Conservation (phyloP, 2,329 filamentous ascomycete genomes). For the Xylariaceae sp. region DNA sequence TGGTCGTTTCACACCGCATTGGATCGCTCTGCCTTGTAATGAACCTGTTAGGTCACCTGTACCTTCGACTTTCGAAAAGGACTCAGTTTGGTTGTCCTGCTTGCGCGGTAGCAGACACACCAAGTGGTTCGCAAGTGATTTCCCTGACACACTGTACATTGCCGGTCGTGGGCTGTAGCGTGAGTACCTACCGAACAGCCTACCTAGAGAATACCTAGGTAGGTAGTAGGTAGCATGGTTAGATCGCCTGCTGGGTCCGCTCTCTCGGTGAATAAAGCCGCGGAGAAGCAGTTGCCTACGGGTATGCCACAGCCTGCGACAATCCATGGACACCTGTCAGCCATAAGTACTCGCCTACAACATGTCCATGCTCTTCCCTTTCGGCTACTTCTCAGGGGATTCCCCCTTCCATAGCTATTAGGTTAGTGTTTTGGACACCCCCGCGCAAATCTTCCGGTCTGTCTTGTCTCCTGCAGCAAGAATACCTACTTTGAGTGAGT, state of each 20-base stretch:
- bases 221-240: too few species aligned
- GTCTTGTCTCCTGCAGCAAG: too few species aligned
- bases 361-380: neutral
- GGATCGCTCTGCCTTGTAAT: neutral
- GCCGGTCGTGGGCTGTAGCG: neutral
- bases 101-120: neutral
- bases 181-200: neutral
- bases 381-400: slow-evolving; percentile 10
- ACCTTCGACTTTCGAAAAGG: neutral
- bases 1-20: neutral
- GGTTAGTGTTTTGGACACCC: too few species aligned
- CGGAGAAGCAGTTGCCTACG: neutral
- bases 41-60: slow-evolving; percentile 1
- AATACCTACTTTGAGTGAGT: too few species aligned
- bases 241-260: neutral
- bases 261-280: slow-evolving; percentile 6
- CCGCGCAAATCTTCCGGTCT: too few species aligned
- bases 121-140: neutral
- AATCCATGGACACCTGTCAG: slow-evolving; percentile 8
- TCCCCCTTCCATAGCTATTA: neutral
- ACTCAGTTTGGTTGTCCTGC: neutral
- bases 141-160: neutral
- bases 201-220: neutral
- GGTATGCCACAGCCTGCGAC: slow-evolving; percentile 1
- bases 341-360: slow-evolving; percentile 1